Base-by-base conservation (phyloP, 148 eudicot genomes). In the Rhododendron vialii region DNA sequence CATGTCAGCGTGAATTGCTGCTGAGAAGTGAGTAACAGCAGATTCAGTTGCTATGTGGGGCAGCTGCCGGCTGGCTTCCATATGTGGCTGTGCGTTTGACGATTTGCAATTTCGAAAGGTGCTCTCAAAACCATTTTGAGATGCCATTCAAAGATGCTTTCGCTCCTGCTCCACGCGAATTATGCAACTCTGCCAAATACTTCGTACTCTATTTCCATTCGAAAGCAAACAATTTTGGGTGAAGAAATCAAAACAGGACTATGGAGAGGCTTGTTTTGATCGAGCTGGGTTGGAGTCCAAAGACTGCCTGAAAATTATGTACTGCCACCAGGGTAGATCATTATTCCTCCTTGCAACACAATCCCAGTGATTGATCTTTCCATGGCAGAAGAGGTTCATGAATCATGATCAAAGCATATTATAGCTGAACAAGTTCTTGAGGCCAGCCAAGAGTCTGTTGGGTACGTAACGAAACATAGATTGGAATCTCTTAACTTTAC, bases 311-410 rank as follows among this genome's bases (percentile, higher is more conserved):
- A 84, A 85, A 84, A 38, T 53, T 90, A 90, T 79, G 77, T 90
- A 59, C 48, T 88, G 88, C 89, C 91, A 77, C 84, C 83, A 0
- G 90, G 90, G 47, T 69, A 85, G 50, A 38, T 48, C 53, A 47
- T 69, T 59, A 81, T 82, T 80, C 84, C 91, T 67, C 15, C 77
- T 41, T 85, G 85, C 50, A 80, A 85, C 47, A 30, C 22, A 35
- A 57, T 90, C 20, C 91, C 94, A 3, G 86, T 88, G 36, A 84
- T 88, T 69, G 89, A 92, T 83, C 88, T 92, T 18, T 79, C 73
- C 61, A 87, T 73, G 51, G 50, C 82, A 53, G 85, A 57, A n/a
- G 14, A 28, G 74, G 33, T 3, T 9, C 61, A 15, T 17, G 38
- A 88, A 85, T 33, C 38, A 61, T 82, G 87, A 65, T 18, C 28